phyloP scores from a whole-genome alignment of 441 rosid genomes.

The Isatis lusitanica region DNA sequence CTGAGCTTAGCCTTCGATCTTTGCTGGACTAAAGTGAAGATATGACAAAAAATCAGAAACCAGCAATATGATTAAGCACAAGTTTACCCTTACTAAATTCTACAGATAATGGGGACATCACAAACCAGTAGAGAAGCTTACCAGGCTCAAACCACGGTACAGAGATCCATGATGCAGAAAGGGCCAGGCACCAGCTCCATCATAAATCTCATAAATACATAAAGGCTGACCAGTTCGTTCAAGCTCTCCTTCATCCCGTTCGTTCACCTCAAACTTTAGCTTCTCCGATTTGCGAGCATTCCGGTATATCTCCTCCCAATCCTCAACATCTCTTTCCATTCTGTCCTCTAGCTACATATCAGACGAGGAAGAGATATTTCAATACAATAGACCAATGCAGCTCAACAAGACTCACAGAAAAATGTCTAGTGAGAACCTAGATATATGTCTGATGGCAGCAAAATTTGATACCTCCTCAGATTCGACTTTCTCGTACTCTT shows the following conservation, averaged over 20 bases:
- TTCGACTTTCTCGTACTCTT: conserved; percentile 84
- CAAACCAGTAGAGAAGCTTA: conserved; percentile 48
- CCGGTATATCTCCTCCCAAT: conserved; percentile 91
- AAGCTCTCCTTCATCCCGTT: conserved; percentile 98
- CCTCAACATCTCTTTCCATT: conserved; percentile 65
- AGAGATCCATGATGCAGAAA: conserved; percentile 97
- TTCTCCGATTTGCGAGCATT: conserved; percentile 89
- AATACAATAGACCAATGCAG: conserved; percentile 13
- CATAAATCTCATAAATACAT: conserved; percentile 89
- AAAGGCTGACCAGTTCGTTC: conserved; percentile 96
- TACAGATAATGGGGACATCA: conserved; percentile 17
- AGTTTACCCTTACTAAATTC: neutral
- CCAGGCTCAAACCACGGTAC: conserved; percentile 95
- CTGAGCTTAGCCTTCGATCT: conserved; percentile 87
- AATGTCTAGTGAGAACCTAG: conserved; percentile 42
- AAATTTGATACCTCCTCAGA: conserved; percentile 73
- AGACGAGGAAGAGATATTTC: conserved; percentile 25
- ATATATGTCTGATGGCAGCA: conserved; percentile 41
- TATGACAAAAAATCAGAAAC: conserved; percentile 27
- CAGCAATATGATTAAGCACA: conserved; percentile 13
- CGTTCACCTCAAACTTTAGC: conserved; percentile 84
- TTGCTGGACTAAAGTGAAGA: conserved; percentile 57
- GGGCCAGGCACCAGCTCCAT: conserved; percentile 97
- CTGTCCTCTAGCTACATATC: conserved; percentile 84
- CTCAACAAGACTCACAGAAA: conserved; percentile 26